Evolutionary conservation across 2,329 filamentous ascomycete species (phyloP), one percentile per base, ranked within the genome.

Genomic region (Neonectria neomacrospora): DNA sequence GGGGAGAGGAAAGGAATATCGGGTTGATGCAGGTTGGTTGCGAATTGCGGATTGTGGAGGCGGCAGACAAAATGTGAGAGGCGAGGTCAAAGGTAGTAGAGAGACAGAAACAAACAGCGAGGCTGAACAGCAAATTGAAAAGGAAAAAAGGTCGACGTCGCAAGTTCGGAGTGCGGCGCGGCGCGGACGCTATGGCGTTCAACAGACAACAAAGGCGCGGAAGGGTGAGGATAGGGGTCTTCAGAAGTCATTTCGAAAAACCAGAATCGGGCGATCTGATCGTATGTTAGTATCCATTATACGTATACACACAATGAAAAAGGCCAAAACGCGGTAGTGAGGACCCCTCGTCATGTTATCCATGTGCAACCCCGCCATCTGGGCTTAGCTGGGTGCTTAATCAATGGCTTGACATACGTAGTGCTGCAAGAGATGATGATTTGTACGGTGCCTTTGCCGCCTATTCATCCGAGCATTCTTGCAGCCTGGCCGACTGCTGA

Each of bases 171-270:
- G n/a, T 41, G 37, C n/a, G 37, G 37, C 12, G n/a, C 37, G 37
- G 37, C n/a, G 37, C n/a, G 16, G n/a, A n/a, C 37, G 37, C 37
- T 41, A 20, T 41, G 37, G 37, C n/a, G 37, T 41, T 37, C 23
- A 32, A 12, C 11, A 10, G 30, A 32, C 16, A 18, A 6, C 47
- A 14, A 41, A 41, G 18, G n/a, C 47, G n/a, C n/a, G 47, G 47
- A 14, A 50, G n/a, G 47, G 28, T n/a, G 26, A 32, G 12, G 47
- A 50, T 50, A 50, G 47, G 47, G 47, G 47, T 34, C 30, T 50
- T 18, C 26, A 50, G 47, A 50, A 50, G 47, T 50, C 47, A 50
- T 50, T 50, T 50, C n/a, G 47, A 50, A 50, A 50, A 50, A 32
- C n/a, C 47, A 50, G 28, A 10, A 50, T 50, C 47, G 28, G n/a